Conservation (phyloP, 108 stramenopile species). For the Conticribra weissflogii region DNA sequence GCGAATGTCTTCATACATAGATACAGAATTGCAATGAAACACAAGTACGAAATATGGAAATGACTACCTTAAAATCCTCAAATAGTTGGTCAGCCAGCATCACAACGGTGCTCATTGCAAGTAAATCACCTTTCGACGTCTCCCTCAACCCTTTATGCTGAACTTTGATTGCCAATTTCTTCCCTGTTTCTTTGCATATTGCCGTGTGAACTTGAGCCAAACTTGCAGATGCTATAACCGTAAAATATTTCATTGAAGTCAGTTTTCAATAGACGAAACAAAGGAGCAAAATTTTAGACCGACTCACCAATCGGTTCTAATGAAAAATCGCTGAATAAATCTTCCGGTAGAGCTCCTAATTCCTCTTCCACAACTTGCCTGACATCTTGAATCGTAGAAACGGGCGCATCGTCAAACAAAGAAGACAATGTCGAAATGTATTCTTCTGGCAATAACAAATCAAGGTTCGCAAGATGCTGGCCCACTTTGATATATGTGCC, state of each 20-base stretch:
- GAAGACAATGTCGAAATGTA: constrained; percentile 77
- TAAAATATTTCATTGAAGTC: neutral
- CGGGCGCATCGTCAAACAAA: constrained; percentile 84
- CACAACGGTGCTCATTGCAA: constrained; percentile 78
- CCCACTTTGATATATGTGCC: constrained; percentile 87
- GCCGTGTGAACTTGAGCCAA: constrained; percentile 93
- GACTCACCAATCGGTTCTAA: constrained; percentile 59
- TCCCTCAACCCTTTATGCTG: constrained; percentile 92
- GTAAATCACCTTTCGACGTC: constrained; percentile 83
- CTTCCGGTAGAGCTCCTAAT: constrained; percentile 69
- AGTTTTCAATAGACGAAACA: neutral
- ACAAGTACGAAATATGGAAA: no score
- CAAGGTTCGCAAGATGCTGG: constrained; percentile 92
- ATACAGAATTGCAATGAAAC: no score
- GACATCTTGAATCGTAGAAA: constrained; percentile 53
- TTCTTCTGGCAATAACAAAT: constrained; percentile 88
- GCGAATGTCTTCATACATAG: no score
- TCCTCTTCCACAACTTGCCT: constrained; percentile 79
- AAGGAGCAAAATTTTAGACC: neutral
- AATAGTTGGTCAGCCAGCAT: constrained; percentile 72
- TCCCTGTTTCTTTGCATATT: constrained; percentile 64
- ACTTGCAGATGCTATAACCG: constrained; percentile 76
- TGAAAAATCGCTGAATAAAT: constrained; percentile 84
- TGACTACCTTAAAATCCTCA: constrained; percentile 89
- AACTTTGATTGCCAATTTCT: constrained; percentile 89